These are phyloP conservation scores for Lentinula edodes DNA, from an alignment of 768 basidiomycete genomes.

Conservation along the genomic window DNA sequence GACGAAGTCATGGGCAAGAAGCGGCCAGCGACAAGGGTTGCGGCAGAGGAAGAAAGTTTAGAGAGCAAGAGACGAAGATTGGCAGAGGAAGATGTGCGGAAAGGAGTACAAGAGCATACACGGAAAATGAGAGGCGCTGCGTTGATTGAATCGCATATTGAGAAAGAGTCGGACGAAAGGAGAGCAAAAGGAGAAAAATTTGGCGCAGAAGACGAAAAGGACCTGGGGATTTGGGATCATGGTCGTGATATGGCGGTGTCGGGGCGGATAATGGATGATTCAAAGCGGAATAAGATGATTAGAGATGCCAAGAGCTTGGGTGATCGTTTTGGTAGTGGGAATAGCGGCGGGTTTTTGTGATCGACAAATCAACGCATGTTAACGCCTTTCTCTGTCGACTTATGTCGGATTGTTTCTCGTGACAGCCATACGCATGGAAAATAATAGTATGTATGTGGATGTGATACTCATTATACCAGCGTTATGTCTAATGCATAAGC, in stretches of 20 bases:
- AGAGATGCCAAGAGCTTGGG: slow-evolving; percentile 77
- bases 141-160: slow-evolving; percentile 48
- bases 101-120: slow-evolving; percentile 75
- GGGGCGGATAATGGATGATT: slow-evolving; percentile 88
- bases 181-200: neutral
- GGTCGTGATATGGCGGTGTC: slow-evolving; percentile 83
- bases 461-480: no score
- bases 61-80: slow-evolving; percentile 51
- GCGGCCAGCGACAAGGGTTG: slow-evolving; percentile 50
- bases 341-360: slow-evolving; percentile 57
- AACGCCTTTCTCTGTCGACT: no score
- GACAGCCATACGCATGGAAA: no score
- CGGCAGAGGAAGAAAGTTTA: slow-evolving; percentile 35
- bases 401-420: no score
- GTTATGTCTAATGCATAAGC: no score
- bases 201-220: slow-evolving; percentile 24
- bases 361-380: neutral
- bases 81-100: slow-evolving; percentile 63
- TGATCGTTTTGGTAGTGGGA: slow-evolving; percentile 77
- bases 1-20: slow-evolving; percentile 95
- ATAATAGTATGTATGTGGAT: no score
- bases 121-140: slow-evolving; percentile 50
- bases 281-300: slow-evolving; percentile 69
- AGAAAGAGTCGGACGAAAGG: slow-evolving; percentile 6
- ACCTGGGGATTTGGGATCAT: slow-evolving; percentile 83